Evolutionary conservation across 75 land plant genomes (phyloP).

Genomic region (Sequoiadendron giganteum): DNA sequence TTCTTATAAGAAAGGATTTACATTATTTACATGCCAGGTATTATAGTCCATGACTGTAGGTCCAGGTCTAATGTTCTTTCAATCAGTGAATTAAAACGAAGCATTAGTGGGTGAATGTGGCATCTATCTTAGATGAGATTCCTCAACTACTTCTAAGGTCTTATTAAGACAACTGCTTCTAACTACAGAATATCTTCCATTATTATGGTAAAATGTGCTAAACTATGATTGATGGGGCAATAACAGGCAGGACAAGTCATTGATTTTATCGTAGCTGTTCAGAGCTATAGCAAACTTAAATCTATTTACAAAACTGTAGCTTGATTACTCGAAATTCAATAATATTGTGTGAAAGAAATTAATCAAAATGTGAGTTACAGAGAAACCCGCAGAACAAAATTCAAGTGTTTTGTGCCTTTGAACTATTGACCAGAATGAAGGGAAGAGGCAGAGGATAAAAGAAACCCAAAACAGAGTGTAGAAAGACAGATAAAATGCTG

Average conservation of each 20-base stretch:
- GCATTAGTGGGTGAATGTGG: too few species aligned
- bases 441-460: too few species aligned
- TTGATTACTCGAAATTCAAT: neutral
- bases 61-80: neutral
- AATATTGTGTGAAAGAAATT: neutral
- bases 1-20: neutral
- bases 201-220: neutral
- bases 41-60: neutral
- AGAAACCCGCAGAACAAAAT: constrained; percentile 24
- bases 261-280: neutral
- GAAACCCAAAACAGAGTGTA: too few species aligned
- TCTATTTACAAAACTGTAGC: neutral
- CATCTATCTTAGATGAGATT: too few species aligned
- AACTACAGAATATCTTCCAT: neutral
- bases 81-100: neutral
- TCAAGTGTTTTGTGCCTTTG: constrained; percentile 20
- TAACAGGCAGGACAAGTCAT: too few species aligned
- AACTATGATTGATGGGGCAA: neutral
- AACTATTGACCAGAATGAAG: constrained; percentile 52
- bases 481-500: too few species aligned
- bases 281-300: neutral
- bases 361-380: constrained; percentile 30
- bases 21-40: neutral
- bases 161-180: neutral
- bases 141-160: neutral